Evolutionary conservation across 345 rosid genomes (phyloP), one percentile per base, ranked within the genome.

Genomic region (Ceriops tagal): DNA sequence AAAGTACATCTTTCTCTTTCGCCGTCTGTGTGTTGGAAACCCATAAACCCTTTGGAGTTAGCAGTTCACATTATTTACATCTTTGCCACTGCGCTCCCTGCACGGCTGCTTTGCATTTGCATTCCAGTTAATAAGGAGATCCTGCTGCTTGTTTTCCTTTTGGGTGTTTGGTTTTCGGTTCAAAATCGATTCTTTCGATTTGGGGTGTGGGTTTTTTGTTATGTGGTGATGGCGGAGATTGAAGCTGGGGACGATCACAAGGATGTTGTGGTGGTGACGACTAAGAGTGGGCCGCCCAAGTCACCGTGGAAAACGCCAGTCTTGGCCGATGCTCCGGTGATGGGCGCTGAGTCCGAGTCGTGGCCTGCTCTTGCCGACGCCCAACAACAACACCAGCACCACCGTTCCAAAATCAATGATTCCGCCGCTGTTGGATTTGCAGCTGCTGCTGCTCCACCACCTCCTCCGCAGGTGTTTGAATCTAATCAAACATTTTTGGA

Each of bases 341-440:
- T 88, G 89, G 87, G 91, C 7, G 83, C 88, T 55, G 87, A 89
- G 62, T 35, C 57, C 6, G 88, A 89, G 62, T 81, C 92, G 13
- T 91, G 98, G 98, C 98, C 97, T 21, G 91, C 97, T 3, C 95
- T 93, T 27, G 79, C 84, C 46, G 91, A 87, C 57, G 86, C 87
- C 10, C 96, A 84, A 20, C 92, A 82, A 34, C 71, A 71, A 49
- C 81, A 70, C 6, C 92, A 82, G 30, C 67, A 71, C 35, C 81
- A 70, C 6, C 87, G 85, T 43, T 74, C 89, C 2, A 83, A 77
- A 75, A 77, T 37, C 68, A 21, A n/a, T 30, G 70, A 72, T 39
- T 26, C 62, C 21, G 62, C 47, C 31, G 26, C 55, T 11, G 82
- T 69, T 30, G 82, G 59, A 59, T 66, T 77, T 53, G 64, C 78